Percentiles rank a stretch among this genome's conserved stretches.
These are phyloP conservation scores for Urostyla sp. DNA, from an alignment of 73 alveolate genomes.

Conservation along the genomic window DNA sequence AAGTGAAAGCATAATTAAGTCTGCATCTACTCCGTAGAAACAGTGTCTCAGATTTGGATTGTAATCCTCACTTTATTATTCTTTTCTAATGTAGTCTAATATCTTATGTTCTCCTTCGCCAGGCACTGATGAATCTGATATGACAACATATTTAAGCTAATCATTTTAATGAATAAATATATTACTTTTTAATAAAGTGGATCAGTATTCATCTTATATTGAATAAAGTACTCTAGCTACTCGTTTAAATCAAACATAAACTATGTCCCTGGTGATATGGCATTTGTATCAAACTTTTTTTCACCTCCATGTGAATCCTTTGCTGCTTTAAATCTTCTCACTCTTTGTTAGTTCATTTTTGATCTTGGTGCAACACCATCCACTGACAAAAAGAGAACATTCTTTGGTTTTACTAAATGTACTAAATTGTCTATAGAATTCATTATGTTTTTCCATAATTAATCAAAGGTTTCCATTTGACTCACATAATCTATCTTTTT, in stretches of 20 bases:
- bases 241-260: conserved; percentile 91
- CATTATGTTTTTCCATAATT: conserved; percentile 86
- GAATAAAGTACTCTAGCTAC: conserved; percentile 87
- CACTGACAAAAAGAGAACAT: conserved; percentile 86
- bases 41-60: conserved; percentile 91
- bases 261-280: conserved; percentile 96
- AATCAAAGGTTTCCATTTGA: conserved; percentile 74
- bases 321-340: conserved; percentile 92
- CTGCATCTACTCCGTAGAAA: conserved; percentile 99
- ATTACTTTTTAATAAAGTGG: conserved; percentile 83
- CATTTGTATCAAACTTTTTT: conserved; percentile 84
- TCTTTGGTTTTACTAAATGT: conserved; percentile 90
- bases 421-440: conserved; percentile 88
- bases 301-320: conserved; percentile 78
- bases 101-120: conserved; percentile 99
- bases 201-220: conserved; percentile 84
- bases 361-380: conserved; percentile 99
- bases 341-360: conserved; percentile 98
- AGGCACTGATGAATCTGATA: conserved; percentile 95
- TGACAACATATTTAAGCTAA: conserved; percentile 69
- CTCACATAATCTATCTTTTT: conserved; percentile 70
- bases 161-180: not conserved
- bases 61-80: conserved; percentile 68
- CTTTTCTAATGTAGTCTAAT: conserved; percentile 90
- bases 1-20: conserved; percentile 96